Conservation (phyloP, 257 asterid genomes). For the Asclepias syriaca region DNA sequence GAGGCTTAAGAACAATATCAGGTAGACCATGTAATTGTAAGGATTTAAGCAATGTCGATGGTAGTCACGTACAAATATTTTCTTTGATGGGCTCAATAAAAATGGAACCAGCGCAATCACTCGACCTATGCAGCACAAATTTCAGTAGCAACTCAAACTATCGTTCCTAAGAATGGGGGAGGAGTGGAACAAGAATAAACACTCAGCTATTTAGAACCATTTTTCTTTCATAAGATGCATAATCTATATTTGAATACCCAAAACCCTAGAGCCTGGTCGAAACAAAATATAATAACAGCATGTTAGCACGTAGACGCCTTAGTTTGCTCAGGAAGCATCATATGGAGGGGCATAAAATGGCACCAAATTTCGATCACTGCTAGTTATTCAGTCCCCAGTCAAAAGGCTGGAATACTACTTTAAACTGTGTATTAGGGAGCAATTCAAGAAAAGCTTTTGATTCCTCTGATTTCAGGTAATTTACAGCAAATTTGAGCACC, state of each 20-base stretch:
- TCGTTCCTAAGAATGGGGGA: too few species aligned
- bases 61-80: not conserved
- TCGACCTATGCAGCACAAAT: not conserved
- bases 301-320: not conserved
- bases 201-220: not conserved
- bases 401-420: conserved; percentile 55
- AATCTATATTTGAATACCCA: not conserved
- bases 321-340: not conserved
- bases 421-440: conserved; percentile 54
- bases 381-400: conserved; percentile 80
- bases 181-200: not conserved
- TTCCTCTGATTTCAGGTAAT: conserved; percentile 48
- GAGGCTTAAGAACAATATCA: not conserved
- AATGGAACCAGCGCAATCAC: not conserved
- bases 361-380: conserved; percentile 6
- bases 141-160: not conserved
- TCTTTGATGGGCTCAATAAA: not conserved
- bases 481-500: conserved; percentile 79
- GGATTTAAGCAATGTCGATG: not conserved
- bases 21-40: not conserved
- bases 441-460: conserved; percentile 59
- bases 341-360: not conserved
- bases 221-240: not conserved
- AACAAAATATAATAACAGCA: not conserved
- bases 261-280: not conserved